Evolutionary conservation across 2,329 filamentous ascomycete genomes (phyloP), one percentile per base, ranked within the genome.

Genomic region (Blumeria hordei): DNA sequence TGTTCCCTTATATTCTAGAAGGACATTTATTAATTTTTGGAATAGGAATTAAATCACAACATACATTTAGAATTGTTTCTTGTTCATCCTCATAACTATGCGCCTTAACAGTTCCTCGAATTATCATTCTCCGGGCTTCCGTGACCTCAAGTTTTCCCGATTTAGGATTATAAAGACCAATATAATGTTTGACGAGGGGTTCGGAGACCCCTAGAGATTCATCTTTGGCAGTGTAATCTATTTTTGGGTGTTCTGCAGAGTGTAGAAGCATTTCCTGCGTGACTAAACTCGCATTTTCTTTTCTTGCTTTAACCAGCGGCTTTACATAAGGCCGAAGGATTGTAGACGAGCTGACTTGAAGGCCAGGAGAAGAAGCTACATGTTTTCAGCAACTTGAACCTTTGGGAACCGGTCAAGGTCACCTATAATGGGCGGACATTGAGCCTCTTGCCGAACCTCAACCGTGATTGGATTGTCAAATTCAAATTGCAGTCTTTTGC

Each of bases 101-200:
- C 37, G 75, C 68, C 55, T 77, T 72, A 35, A 80, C 77, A 33
- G 70, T 66, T 11, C 75, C 76, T 43, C 77, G 70, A 18, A 83
- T 69, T 33, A 74, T 70, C 73, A 83, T 77, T 68, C 76, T 81
- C 65, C 77, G 78, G 14, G 77, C 77, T 62, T 80, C 73, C 16
- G 82, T 69, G 36, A 83, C 70, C 60, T 81, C 70, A 45, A 83
- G 65, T 59, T 75, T 70, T 18, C 76, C 76, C 0, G 75, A 78
- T 36, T 70, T 67, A 0, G 77, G 75, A 60, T 84, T 78, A 58
- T 76, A 81, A 5, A 83, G 68, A 14, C 78, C 80, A 33, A 84
- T 67, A 62, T 79, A 84, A 65, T 83, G 78, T 55, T 77, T 80
- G 49, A 80, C 59, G 3, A 74, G 63, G 5, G 69, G 64, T 55